A percentile compares a stretch with the other conserved stretches of the same genome.
Conservation (phyloP, 2,329 filamentous ascomycete species). For the Botryotinia calthae region DNA sequence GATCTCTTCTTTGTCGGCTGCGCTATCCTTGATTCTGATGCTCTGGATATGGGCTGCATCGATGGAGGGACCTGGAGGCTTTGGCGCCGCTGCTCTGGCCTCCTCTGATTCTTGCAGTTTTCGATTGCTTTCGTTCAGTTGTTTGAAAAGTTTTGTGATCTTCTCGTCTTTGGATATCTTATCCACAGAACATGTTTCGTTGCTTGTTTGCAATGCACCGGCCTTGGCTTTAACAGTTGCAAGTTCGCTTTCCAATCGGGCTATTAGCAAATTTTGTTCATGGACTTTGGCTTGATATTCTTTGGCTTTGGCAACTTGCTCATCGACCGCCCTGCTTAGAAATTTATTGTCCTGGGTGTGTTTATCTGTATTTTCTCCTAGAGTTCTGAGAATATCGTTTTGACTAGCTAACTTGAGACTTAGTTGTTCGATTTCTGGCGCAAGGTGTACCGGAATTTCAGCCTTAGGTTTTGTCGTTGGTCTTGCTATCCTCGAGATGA, state of each 20-base stretch:
- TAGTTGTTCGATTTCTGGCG: not conserved
- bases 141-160: not conserved
- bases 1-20: not conserved
- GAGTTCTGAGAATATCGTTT: not conserved
- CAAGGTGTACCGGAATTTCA: not conserved
- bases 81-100: not conserved
- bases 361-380: not conserved
- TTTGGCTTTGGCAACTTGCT: not conserved
- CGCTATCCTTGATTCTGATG: not conserved
- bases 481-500: not conserved
- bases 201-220: not conserved
- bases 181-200: not conserved
- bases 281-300: not conserved
- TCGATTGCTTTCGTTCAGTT: not conserved
- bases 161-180: not conserved
- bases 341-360: not conserved
- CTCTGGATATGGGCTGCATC: not conserved
- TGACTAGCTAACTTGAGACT: not conserved
- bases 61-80: not conserved
- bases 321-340: not conserved
- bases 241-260: not conserved
- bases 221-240: not conserved
- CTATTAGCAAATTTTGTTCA: not conserved
- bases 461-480: not conserved
- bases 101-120: not conserved